Percentiles rank a stretch among this genome's conserved stretches.
Evolutionary conservation across 2,329 filamentous ascomycete genomes (phyloP).

Genomic region (Trichoderma oligosporum): DNA sequence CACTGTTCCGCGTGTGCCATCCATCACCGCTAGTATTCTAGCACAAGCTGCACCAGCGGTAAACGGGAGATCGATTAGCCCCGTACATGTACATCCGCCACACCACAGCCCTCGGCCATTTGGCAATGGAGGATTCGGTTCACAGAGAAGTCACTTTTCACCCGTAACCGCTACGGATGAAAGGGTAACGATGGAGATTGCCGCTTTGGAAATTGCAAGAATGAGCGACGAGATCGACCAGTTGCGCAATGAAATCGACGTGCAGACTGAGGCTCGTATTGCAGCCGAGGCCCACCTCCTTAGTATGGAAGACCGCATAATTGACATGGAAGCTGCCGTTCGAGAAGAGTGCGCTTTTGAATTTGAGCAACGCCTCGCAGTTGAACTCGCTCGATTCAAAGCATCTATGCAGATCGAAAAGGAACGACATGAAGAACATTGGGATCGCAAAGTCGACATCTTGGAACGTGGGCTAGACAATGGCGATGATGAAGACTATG

Average conservation of each 20-base stretch:
- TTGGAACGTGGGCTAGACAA: constrained; percentile 48
- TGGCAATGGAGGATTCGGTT: constrained; percentile 36
- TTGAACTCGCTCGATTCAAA: constrained; percentile 80
- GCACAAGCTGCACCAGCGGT: constrained; percentile 32
- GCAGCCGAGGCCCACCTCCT: constrained; percentile 71
- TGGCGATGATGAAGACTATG: constrained; percentile 50
- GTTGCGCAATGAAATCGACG: constrained; percentile 63
- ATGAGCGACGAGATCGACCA: constrained; percentile 69
- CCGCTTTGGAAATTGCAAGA: constrained; percentile 75
- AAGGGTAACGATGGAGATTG: constrained; percentile 74
- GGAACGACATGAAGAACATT: constrained; percentile 76
- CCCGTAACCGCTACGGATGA: constrained; percentile 43
- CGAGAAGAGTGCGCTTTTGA: constrained; percentile 86
- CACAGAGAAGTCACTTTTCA: constrained; percentile 40
- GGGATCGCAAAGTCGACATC: constrained; percentile 78
- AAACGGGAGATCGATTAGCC: constrained; percentile 29
- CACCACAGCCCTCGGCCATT: constrained; percentile 39
- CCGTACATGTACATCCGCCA: constrained; percentile 23
- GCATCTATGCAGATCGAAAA: constrained; percentile 71
- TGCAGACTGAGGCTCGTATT: constrained; percentile 66
- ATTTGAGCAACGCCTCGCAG: constrained; percentile 72
- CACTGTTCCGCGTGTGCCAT: constrained; percentile 83
- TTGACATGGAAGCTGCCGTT: constrained; percentile 74
- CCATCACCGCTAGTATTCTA: constrained; percentile 68
- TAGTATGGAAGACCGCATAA: constrained; percentile 61